Base-by-base conservation (phyloP, 768 basidiomycete species). In the Boletus reticuloceps region DNA sequence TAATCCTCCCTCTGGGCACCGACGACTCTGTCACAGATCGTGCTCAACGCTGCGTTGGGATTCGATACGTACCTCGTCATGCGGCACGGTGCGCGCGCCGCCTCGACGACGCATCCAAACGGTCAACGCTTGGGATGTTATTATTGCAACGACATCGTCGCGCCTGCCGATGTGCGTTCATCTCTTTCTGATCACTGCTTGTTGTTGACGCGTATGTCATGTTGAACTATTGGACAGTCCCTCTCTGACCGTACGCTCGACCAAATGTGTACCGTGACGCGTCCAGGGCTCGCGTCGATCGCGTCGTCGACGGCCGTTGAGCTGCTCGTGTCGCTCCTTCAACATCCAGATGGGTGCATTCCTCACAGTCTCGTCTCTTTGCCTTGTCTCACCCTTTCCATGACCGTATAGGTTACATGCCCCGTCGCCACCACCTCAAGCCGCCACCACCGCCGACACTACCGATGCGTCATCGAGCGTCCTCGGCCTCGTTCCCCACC, bases 221-320 rank as follows among this genome's bases (percentile, higher is more conserved):
- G 13, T 36, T 5, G 27, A 29, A 29, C 27, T n/a, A 29, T 29
- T 29, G 27, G 16, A 11, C 56, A 81, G 86, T 84, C 83, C 3
- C 71, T 89, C 41, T 89, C 90, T 1, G 96, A 98, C 68, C 82
- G 94, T 40, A 96, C 95, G 5, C 81, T 98, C 14, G 97, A 98
- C 69, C 96, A 98, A 69, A 98, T 98, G 96, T 99, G 97, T 68
- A 98, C 97, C 1, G 97, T 99, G 31, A 98, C 96, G 0, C 78
- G 97, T 20, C 97, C 97, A 0, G 96, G 96, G 0, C 79, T 98
- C 2, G 97, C 96, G 0, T 84, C 93, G 0, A 93, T 98, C 49
- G 97, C 97, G 0, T 84, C 90, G 2, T 88, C 95, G 1, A 90
- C 89, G 0, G 94, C 94, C 0, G 96, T 98, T 2, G 97, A 99